Evolutionary conservation across 2,329 filamentous ascomycete genomes (phyloP).

Genomic region (Oidium heveae): DNA sequence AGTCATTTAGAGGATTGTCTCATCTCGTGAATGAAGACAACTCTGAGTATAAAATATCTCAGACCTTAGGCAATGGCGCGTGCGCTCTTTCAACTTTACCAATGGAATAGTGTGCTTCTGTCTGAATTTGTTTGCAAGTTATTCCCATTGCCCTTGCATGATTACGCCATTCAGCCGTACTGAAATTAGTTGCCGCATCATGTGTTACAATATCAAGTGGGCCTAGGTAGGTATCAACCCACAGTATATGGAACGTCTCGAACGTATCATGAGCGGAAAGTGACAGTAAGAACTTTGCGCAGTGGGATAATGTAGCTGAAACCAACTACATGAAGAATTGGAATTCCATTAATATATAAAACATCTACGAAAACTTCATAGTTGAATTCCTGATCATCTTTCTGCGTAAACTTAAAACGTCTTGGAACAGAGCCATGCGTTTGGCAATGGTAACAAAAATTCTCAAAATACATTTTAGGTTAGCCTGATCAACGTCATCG

Average conservation of each 20-base stretch:
- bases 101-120: not conserved
- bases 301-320: not conserved
- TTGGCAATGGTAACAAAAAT: not conserved
- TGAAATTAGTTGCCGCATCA: slow-evolving; percentile 1
- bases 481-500: not conserved
- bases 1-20: not conserved
- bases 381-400: slow-evolving; percentile 1
- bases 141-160: not conserved
- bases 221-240: not conserved
- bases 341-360: not conserved
- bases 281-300: not conserved
- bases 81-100: not conserved
- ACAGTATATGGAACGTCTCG: not conserved
- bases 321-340: not conserved
- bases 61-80: not conserved
- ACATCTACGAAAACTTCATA: slow-evolving; percentile 1
- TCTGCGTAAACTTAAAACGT: slow-evolving; percentile 1
- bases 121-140: not conserved
- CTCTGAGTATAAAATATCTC: not conserved
- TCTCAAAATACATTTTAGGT: not conserved
- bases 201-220: not conserved
- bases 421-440: not conserved
- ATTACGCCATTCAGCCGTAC: not conserved
- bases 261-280: not conserved
- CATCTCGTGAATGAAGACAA: not conserved